Evolutionary conservation across 306 rosid species (phyloP), one percentile per base, ranked within the genome.

Genomic region (Glycyrrhiza uralensis): DNA sequence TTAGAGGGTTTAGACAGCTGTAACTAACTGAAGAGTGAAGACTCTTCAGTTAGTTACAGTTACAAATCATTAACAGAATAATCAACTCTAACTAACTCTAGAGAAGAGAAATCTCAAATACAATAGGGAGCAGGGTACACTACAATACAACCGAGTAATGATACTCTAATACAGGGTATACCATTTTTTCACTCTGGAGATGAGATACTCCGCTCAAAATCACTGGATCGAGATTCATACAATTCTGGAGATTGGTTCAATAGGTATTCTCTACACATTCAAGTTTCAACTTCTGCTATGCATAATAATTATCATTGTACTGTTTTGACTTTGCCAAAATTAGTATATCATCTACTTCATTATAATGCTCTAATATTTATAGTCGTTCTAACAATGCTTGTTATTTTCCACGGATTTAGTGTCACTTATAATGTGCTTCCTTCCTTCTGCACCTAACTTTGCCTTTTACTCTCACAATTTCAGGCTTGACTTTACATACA

Each of bases 181-280:
- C 96, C 99, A 13, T 89, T 94, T 84, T 91, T 94, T 74, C 99
- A 94, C 59, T 49, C 83, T 42, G 96, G 97, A 10, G 97, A 89
- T 72, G 97, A 94, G 86, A 65, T 86, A 50, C 95, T 94, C 5
- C 95, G 96, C 77, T 94, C 99, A 22, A 94, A 94, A 85, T 91
- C 99, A 57, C 85, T 91, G 69, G 99, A 91, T 80, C 96, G 97
- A 19, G 96, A 94, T 85, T 94, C 99, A 7, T 94, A 94, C 85
- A 91, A 91, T 81, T 94, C 97, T 64, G 99, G 96, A 18, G 99
- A 94, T 84, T 89, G 96, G 97, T 94, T 91, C 86, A 91, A 94
- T 76, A 89, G 97, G 97, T 89, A 68, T 23, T 22, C 22, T 38
- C 32, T 72, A 6, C 32, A 19, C 71, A 63, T 32, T 75, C 42